A percentile compares a stretch with the other conserved stretches of the same genome.
phyloP scores from a whole-genome alignment of 371 early-diverging fungal species.

The Apophysomyces variabilis region DNA sequence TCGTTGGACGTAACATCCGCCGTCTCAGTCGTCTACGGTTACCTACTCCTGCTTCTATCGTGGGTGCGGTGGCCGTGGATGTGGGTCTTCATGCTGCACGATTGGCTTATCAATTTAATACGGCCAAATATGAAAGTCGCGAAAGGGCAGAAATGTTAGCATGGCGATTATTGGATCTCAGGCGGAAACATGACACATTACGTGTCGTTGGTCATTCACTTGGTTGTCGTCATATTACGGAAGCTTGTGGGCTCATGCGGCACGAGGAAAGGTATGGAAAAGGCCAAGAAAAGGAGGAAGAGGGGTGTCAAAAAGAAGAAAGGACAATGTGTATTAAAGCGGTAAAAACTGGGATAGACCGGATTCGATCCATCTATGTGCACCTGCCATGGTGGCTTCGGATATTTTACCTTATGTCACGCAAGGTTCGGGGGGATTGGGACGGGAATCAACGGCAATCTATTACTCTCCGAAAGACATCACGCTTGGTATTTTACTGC shows the following conservation, averaged over 20 bases:
- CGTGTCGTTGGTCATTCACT: constrained; percentile 53
- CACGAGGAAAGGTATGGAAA: constrained; percentile 35
- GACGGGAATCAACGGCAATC: constrained; percentile 35
- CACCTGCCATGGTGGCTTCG: constrained; percentile 44
- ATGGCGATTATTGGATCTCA: constrained; percentile 42
- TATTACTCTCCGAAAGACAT: constrained; percentile 52
- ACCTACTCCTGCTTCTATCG: constrained; percentile 46
- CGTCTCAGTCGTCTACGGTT: constrained; percentile 36
- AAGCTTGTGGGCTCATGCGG: constrained; percentile 46
- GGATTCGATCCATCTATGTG: constrained; percentile 52
- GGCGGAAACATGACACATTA: constrained; percentile 44
- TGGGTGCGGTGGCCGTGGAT: constrained; percentile 44
- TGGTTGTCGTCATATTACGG: constrained; percentile 54
- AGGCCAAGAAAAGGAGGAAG: too few relatives aligned
- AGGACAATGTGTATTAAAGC: background rate
- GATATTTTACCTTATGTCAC: constrained; percentile 39
- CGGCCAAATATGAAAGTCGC: constrained; percentile 40
- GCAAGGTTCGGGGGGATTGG: constrained; percentile 34
- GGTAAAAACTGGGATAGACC: constrained; percentile 32
- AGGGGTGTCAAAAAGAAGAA: background rate
- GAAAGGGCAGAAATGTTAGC: constrained; percentile 54
- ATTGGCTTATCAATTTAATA: constrained; percentile 45
- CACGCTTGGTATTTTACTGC: constrained; percentile 45
- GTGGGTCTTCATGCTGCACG: constrained; percentile 46
- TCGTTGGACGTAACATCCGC: constrained; percentile 34